These are phyloP conservation scores for Fusarium clavum DNA, from an alignment of 2,329 filamentous ascomycete genomes.

Conservation along the genomic window DNA sequence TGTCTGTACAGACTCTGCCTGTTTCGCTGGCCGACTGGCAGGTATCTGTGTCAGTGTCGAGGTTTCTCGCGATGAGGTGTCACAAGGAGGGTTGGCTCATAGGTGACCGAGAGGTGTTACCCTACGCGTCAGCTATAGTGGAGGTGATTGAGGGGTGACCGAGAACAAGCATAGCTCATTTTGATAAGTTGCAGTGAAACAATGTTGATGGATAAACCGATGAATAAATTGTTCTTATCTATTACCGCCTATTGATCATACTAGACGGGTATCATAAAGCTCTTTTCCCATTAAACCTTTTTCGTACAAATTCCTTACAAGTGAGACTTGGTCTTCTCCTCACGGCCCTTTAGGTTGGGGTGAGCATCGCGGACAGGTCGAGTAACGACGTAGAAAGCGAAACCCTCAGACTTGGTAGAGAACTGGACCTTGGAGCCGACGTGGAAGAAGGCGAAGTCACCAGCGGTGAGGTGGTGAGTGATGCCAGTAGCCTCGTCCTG, in stretches of 20 bases:
- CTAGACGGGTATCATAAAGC: neutral
- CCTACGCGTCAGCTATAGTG: rapidly evolving
- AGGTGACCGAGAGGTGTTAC: neutral
- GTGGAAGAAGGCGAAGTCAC: slow-evolving; percentile 45
- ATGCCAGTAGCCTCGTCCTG: slow-evolving; percentile 44
- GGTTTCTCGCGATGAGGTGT: neutral
- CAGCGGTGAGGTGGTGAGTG: slow-evolving; percentile 38
- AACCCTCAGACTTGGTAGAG: slow-evolving; percentile 42
- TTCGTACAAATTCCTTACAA: slow-evolving; percentile 9
- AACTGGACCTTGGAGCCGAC: slow-evolving; percentile 46
- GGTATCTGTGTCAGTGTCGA: rapidly evolving
- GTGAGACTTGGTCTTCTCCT: slow-evolving; percentile 39
- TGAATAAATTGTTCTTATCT: slow-evolving; percentile 2
- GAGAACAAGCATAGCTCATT: rapidly evolving
- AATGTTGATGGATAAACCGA: neutral
- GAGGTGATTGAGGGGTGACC: rapidly evolving
- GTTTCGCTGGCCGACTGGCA: neutral
- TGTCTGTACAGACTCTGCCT: neutral
- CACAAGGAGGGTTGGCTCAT: no score
- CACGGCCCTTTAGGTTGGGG: slow-evolving; percentile 39
- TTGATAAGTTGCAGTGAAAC: rapidly evolving
- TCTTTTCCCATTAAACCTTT: neutral
- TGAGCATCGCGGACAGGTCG: slow-evolving; percentile 40
- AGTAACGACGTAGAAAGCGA: slow-evolving; percentile 44
- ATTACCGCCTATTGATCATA: slow-evolving; percentile 12